Evolutionary conservation across 1,284 basidiomycete genomes (phyloP), one percentile per base, ranked within the genome.

Genomic region (Mycosarcoma maydis): DNA sequence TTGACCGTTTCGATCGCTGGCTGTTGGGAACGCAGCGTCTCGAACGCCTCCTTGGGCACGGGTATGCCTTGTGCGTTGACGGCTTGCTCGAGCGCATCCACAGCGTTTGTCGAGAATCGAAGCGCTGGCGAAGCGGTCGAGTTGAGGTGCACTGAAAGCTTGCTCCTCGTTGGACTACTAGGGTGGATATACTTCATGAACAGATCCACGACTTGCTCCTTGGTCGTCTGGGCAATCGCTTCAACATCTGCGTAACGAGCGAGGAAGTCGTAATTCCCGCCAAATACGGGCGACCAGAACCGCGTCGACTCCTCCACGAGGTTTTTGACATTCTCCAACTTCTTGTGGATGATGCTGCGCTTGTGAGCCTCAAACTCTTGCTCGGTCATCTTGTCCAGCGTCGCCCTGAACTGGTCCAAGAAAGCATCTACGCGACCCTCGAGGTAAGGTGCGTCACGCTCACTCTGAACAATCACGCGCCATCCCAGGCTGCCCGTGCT

Each of bases 401-500:
- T 66, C 80, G 80, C 78, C 76, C 86, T 87, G 87, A 93, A 90
- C 57, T 85, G 84, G 48, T 88, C 87, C 54, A 96, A 84, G 86
- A 97, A 98, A 2, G 87, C 87, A 58, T 98, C 93, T 36, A 98
- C 89, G 8, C 95, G 88, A 48, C 87, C 85, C 83, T 98, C 96
- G 45, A 98, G 85, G 82, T 91, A 94, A n/a, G 85, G 85, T 5
- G 94, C 88, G 23, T 86, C 85, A 50, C 89, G 89, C 84, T 98
- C 94, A 72, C 90, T 92, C 84, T 99, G 96, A 26, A 98, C 87
- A 8, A 94, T 85, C 49, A 98, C 87, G n/a, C 92, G 87, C 72
- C 96, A 83, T 10, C 93, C 94, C 71, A 88, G 87, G 53, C 89
- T 86, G 32, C 88, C 89, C 3, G 72, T 47, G 20, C 58, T 48